Conservation (phyloP, 2,329 filamentous ascomycete species). For the Cladosporium sp. region DNA sequence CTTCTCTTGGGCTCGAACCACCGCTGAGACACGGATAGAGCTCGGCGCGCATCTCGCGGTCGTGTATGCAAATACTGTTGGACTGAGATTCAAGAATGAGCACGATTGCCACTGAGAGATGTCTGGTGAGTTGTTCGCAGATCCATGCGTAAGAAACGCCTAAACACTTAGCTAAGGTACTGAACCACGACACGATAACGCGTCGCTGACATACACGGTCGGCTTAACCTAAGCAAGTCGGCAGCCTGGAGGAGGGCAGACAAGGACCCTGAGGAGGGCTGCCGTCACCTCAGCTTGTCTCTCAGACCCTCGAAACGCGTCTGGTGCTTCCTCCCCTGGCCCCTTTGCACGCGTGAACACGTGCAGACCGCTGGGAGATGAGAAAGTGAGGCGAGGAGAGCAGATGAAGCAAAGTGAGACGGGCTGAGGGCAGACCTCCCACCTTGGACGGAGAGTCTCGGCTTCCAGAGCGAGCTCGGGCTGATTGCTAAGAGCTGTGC, state of each 20-base stretch:
- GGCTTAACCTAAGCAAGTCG: not conserved
- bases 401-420: not conserved
- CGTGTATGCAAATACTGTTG: too few relatives aligned
- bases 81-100: too few relatives aligned
- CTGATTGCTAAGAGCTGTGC: conserved; percentile 12
- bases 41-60: too few relatives aligned
- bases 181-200: not conserved
- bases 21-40: too few relatives aligned
- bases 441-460: conserved; percentile 10
- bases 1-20: too few relatives aligned
- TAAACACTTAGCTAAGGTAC: not conserved
- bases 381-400: not conserved
- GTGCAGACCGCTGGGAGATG: not conserved
- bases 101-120: too few relatives aligned
- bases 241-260: not conserved
- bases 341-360: conserved; percentile 2
- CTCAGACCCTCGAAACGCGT: not conserved
- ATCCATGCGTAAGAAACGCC: too few relatives aligned
- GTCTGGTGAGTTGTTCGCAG: too few relatives aligned
- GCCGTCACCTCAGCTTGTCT: not conserved
- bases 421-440: not conserved
- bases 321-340: too few relatives aligned
- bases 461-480: conserved; percentile 12
- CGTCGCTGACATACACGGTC: not conserved
- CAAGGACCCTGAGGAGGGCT: too few relatives aligned